phyloP scores from a whole-genome alignment of 768 basidiomycete species.

The Suillus luteus region DNA sequence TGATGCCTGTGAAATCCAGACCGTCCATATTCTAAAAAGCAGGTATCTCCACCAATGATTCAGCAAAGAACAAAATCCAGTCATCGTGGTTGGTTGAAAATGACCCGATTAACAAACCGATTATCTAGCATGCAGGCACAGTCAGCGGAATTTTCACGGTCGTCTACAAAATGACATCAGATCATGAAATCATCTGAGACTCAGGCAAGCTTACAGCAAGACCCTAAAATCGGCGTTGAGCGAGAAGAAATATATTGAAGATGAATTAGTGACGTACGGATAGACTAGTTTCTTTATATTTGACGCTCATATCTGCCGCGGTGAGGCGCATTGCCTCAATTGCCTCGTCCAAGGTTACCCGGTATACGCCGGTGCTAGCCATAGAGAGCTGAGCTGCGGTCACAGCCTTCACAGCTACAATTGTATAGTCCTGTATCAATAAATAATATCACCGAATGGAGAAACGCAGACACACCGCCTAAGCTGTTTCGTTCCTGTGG shows the following conservation, averaged over 20 bases:
- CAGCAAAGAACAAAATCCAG: not conserved
- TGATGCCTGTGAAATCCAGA: not conserved
- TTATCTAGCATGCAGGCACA: constrained; percentile 72
- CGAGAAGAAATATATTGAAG: not conserved
- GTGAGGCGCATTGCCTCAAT: constrained; percentile 95
- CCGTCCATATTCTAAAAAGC: not conserved
- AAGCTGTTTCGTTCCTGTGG: constrained; percentile 79
- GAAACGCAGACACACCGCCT: constrained; percentile 53
- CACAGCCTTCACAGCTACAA: constrained; percentile 83
- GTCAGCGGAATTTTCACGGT: constrained; percentile 84
- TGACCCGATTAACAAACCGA: not conserved
- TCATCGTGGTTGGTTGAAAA: not conserved
- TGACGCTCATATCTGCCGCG: constrained; percentile 91
- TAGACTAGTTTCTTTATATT: constrained; percentile 95
- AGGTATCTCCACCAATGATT: not conserved
- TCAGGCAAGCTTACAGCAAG: constrained; percentile 50
- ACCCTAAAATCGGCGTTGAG: constrained; percentile 39
- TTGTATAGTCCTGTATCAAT: not conserved
- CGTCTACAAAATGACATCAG: constrained; percentile 41
- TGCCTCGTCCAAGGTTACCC: constrained; percentile 89
- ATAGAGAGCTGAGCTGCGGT: constrained; percentile 94
- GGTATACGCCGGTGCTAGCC: constrained; percentile 86
- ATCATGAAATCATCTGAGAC: constrained; percentile 8
- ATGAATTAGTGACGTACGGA: constrained; percentile 53
- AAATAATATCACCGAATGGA: constrained; percentile 5